Evolutionary conservation across 129 eudicot species (phyloP).

Genomic region (Heracleum sosnowskyi): DNA sequence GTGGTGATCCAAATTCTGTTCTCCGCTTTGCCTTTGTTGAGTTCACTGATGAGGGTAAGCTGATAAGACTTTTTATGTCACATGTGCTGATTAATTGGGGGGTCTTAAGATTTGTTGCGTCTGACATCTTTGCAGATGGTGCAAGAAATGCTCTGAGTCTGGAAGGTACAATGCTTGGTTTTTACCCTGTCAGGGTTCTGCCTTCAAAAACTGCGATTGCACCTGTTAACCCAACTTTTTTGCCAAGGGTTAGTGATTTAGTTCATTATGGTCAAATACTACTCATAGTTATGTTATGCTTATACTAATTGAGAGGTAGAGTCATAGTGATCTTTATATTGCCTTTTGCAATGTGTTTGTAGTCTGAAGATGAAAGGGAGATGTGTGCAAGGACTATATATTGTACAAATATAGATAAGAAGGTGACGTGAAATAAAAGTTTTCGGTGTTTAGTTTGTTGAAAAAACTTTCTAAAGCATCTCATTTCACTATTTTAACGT

Average conservation of each 20-base stretch:
- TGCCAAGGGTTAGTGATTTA: slow-evolving; percentile 49
- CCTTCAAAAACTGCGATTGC: slow-evolving; percentile 97
- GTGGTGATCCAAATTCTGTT: slow-evolving; percentile 84
- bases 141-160: slow-evolving; percentile 75
- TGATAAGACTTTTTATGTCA: neutral
- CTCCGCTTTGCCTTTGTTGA: slow-evolving; percentile 90
- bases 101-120: slow-evolving; percentile 7
- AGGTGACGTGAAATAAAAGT: slow-evolving; percentile 18
- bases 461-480: neutral
- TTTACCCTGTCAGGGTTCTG: slow-evolving; percentile 79
- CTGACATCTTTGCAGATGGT: slow-evolving; percentile 46
- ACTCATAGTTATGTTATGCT: neutral
- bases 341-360: neutral
- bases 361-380: slow-evolving; percentile 54
- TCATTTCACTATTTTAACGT: neutral
- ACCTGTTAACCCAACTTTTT: slow-evolving; percentile 81
- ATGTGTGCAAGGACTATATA: slow-evolving; percentile 62
- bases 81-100: neutral
- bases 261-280: neutral
- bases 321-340: neutral
- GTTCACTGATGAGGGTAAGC: slow-evolving; percentile 76
- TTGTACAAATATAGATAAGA: slow-evolving; percentile 56
- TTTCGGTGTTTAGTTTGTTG: neutral
- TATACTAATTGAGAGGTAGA: neutral
- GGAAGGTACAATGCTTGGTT: slow-evolving; percentile 94